These are phyloP conservation scores for Diaporthe humulicola DNA, from an alignment of 2,329 filamentous ascomycete species.

Conservation along the genomic window DNA sequence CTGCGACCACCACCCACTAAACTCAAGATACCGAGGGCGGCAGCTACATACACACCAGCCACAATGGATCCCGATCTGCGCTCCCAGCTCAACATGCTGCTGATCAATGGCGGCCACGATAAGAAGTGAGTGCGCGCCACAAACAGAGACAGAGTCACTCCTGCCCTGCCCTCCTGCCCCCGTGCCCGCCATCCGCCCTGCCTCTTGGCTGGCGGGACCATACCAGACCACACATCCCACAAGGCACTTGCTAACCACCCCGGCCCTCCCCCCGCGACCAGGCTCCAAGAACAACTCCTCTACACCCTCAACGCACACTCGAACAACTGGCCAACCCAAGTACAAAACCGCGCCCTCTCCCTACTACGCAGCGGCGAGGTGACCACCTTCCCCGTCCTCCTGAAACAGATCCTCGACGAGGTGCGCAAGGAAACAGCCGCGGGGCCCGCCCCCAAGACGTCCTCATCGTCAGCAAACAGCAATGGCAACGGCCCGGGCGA, in stretches of 20 bases:
- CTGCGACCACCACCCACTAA: constrained; percentile 60
- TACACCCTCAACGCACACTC: constrained; percentile 71
- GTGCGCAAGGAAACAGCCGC: constrained; percentile 64
- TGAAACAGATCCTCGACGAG: constrained; percentile 72
- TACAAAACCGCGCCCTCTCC: constrained; percentile 71
- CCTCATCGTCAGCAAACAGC: constrained; percentile 49
- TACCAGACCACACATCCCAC: background rate
- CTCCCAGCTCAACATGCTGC: constrained; percentile 71
- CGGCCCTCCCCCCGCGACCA: constrained; percentile 47
- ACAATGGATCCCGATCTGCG: constrained; percentile 73
- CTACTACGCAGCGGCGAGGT: constrained; percentile 72
- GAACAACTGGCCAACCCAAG: constrained; percentile 72
- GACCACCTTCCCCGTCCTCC: constrained; percentile 71
- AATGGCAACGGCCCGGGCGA: constrained; percentile 30
- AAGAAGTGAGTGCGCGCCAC: constrained; percentile 61
- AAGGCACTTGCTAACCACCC: constrained; percentile 26
- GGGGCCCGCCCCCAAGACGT: constrained; percentile 36
- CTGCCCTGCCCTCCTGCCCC: background rate
- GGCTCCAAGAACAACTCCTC: constrained; percentile 75
- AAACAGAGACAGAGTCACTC: background rate
- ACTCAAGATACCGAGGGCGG: constrained; percentile 71
- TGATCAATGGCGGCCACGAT: constrained; percentile 71
- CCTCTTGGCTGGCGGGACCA: background rate
- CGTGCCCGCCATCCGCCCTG: background rate
- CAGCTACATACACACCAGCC: constrained; percentile 70